A percentile compares a stretch with the other conserved stretches of the same genome.
Evolutionary conservation across 2,329 filamentous ascomycete genomes (phyloP).

Genomic region (Alternaria consortialis): DNA sequence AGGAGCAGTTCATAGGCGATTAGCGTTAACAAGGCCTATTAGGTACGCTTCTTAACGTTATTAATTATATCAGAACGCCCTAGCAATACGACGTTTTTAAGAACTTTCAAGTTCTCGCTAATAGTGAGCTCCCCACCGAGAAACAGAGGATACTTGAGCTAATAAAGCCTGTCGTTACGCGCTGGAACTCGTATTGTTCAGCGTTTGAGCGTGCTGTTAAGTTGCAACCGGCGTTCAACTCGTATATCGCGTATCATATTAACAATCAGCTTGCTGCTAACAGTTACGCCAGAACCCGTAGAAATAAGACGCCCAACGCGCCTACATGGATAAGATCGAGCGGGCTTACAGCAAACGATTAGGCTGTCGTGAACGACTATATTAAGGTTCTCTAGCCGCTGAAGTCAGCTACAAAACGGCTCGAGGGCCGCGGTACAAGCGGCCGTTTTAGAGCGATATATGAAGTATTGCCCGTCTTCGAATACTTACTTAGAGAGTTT

Average conservation of each 20-base stretch:
- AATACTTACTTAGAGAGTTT: neutral
- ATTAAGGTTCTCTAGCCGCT: neutral
- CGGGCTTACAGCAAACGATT: neutral
- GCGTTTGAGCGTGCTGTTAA: slow-evolving; percentile 4
- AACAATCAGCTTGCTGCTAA: neutral
- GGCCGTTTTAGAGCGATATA: neutral
- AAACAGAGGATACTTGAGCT: neutral
- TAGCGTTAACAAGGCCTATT: slow-evolving; percentile 4
- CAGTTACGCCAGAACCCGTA: neutral
- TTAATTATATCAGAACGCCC: slow-evolving; percentile 15
- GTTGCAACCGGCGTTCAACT: neutral
- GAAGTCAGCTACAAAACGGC: neutral
- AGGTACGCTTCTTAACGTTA: slow-evolving; percentile 5
- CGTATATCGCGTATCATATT: neutral
- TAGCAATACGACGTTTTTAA: slow-evolving; percentile 11
- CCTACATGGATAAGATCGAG: neutral
- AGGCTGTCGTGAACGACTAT: neutral
- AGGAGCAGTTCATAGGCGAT: neutral
- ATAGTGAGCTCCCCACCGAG: neutral
- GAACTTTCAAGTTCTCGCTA: neutral
- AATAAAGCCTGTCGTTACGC: slow-evolving; percentile 6
- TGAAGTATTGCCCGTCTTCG: slow-evolving; percentile 8
- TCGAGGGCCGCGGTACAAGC: neutral
- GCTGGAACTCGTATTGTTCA: neutral
- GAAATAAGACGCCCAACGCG: neutral